Base-by-base conservation (phyloP, 768 basidiomycete species). In the Leccinum truebloodii region DNA sequence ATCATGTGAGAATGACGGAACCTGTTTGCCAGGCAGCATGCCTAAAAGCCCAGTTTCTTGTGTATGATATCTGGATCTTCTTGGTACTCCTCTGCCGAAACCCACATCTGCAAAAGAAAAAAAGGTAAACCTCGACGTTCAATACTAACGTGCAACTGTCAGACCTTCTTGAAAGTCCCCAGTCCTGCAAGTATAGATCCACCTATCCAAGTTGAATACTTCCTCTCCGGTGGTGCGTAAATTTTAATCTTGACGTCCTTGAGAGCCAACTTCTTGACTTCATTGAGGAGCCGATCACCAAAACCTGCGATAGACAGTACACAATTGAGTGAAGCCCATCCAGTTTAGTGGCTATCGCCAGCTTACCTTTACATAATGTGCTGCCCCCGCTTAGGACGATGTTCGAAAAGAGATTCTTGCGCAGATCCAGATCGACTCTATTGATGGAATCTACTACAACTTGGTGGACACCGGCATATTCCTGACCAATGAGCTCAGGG, bases 211-310 rank as follows among this genome's bases (percentile, higher is more conserved):
- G 93, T 94, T 35, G 92, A 94, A 76, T 96, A 96, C 76, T 98
- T 99, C 66, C 97, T 88, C 77, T 99, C 97, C n/a, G 97, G 97
- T 20, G 97, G 97, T 28, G 97, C 97, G 67, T 93, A 96, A 68
- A 99, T 99, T 80, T 96, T 97, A 76, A 99, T 94, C 81, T 98
- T 99, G 69, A 96, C 86, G 67, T 98, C 96, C 73, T 95, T 94
- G 65, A 98, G 75, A 28, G 95, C 94, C 52, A 97, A 79, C 78
- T 93, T 95, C 82, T 98, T 98, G 55, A 97, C 92, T 76, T 99
- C 97, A 69, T 95, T 94, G 60, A 98, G 80, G 54, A 99, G 81
- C 56, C 97, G 89, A 77, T 98, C 97, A 54, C 95, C 97, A 74
- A 97, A 98, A 4, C 96, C 96, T 89, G 64, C 32, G 51, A 48